Evolutionary conservation across 2,329 filamentous ascomycete species (phyloP).

Genomic region (Catunica adiposa): DNA sequence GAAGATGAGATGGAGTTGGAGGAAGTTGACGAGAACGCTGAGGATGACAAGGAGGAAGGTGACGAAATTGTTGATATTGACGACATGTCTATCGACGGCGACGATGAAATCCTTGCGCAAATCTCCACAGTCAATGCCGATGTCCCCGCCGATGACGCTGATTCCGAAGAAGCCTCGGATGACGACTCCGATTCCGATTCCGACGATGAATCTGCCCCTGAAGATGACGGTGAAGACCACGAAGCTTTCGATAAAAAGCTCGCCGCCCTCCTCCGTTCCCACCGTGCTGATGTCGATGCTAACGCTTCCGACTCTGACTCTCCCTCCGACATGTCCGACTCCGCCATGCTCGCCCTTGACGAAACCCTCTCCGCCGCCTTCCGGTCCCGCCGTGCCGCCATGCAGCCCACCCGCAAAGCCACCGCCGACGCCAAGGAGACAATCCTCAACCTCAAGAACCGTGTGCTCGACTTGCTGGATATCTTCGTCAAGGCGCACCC

Average conservation of each 20-base stretch:
- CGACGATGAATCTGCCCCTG: conserved; percentile 18
- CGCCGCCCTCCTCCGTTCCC: conserved; percentile 60
- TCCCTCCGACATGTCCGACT: conserved; percentile 81
- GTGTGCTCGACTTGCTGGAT: conserved; percentile 72
- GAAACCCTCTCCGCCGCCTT: conserved; percentile 72
- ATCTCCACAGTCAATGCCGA: conserved; percentile 22
- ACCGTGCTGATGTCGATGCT: conserved; percentile 42
- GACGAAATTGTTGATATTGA: conserved; percentile 34
- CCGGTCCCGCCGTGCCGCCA: conserved; percentile 50
- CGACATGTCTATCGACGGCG: conserved; percentile 28
- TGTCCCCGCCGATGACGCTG: conserved; percentile 25
- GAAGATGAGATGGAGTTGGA: conserved; percentile 29
- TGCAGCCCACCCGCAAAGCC: conserved; percentile 58
- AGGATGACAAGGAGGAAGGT: conserved; percentile 4
- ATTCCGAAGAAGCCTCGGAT: conserved; percentile 26
- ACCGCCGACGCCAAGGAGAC: conserved; percentile 76
- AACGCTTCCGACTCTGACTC: conserved; percentile 37
- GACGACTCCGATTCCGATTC: conserved; percentile 23
- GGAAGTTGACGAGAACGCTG: neutral
- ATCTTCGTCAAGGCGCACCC: conserved; percentile 73
- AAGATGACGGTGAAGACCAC: conserved; percentile 28
- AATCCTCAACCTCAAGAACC: conserved; percentile 87
- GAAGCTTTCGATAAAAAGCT: conserved; percentile 54
- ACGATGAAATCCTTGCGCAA: conserved; percentile 20
- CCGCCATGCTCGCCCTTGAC: conserved; percentile 85